Evolutionary conservation across 345 rosid species (phyloP).

Genomic region (Citropsis articulata): DNA sequence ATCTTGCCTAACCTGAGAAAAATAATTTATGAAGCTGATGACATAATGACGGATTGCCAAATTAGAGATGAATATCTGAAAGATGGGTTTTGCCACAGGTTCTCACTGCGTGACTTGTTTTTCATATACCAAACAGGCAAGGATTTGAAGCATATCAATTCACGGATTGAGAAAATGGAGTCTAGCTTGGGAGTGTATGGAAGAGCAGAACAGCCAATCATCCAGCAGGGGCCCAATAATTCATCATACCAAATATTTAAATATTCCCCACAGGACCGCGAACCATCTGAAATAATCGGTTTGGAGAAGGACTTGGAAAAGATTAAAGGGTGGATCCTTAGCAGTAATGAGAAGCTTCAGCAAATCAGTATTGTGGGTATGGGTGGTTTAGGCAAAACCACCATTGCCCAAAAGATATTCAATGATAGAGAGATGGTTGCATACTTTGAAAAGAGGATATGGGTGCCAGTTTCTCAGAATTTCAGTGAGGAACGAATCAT

Average conservation of each 20-base stretch:
- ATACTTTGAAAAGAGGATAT: constrained; percentile 17
- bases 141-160: constrained; percentile 12
- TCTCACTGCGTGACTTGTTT: background rate
- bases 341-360: background rate
- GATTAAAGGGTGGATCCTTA: constrained; percentile 18
- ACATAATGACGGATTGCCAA: constrained; percentile 21
- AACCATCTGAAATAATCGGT: constrained; percentile 1
- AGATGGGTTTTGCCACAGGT: background rate
- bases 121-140: constrained; percentile 7
- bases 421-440: background rate
- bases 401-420: constrained; percentile 17
- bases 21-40: constrained; percentile 23
- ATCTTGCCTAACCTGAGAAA: constrained; percentile 12
- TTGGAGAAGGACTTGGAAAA: constrained; percentile 16
- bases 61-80: constrained; percentile 13
- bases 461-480: constrained; percentile 27
- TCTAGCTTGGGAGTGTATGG: constrained; percentile 2
- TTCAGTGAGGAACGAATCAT: constrained; percentile 15
- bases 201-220: background rate
- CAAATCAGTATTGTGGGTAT: constrained; percentile 24
- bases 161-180: constrained; percentile 8
- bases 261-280: too few relatives aligned
- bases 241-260: too few relatives aligned
- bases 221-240: background rate
- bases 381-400: constrained; percentile 31